Percentiles rank a stretch among this genome's conserved stretches.
phyloP scores from a whole-genome alignment of 306 rosid species.

The Quercus mongolica region DNA sequence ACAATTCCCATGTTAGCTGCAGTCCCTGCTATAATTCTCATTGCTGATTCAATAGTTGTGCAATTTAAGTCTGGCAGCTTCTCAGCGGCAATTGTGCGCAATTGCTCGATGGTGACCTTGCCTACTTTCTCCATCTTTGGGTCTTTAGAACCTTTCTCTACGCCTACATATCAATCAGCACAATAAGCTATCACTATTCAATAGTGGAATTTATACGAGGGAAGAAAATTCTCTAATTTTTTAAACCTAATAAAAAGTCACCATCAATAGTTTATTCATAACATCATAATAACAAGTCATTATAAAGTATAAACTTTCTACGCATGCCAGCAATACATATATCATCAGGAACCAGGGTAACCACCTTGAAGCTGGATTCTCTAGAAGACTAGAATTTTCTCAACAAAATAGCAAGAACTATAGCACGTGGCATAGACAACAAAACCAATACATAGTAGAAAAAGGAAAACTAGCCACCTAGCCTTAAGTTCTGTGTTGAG shows the following conservation, averaged over 20 bases:
- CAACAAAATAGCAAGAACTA: background rate
- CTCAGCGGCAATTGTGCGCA: slow-evolving; percentile 78
- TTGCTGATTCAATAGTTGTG: slow-evolving; percentile 78
- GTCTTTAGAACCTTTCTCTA: slow-evolving; percentile 91
- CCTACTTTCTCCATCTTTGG: slow-evolving; percentile 78
- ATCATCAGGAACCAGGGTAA: background rate
- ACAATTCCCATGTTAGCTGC: slow-evolving; percentile 99
- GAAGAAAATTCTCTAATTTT: background rate
- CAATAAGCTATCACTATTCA: background rate
- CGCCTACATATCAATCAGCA: slow-evolving; percentile 51
- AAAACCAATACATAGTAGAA: background rate
- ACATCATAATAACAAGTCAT: background rate
- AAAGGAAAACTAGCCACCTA: background rate
- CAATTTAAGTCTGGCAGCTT: slow-evolving; percentile 96
- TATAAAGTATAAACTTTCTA: background rate
- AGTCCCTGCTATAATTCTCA: slow-evolving; percentile 97
- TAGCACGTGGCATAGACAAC: background rate
- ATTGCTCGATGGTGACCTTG: slow-evolving; percentile 78
- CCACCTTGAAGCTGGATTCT: background rate
- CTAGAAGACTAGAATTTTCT: background rate
- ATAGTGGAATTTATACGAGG: background rate
- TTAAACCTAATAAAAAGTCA: background rate
- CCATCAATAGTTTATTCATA: background rate
- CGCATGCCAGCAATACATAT: background rate
- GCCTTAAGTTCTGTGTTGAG: background rate